Evolutionary conservation across 169 alveolate genomes (phyloP), one percentile per base, ranked within the genome.

Genomic region (Cryptosporidium baileyi): DNA sequence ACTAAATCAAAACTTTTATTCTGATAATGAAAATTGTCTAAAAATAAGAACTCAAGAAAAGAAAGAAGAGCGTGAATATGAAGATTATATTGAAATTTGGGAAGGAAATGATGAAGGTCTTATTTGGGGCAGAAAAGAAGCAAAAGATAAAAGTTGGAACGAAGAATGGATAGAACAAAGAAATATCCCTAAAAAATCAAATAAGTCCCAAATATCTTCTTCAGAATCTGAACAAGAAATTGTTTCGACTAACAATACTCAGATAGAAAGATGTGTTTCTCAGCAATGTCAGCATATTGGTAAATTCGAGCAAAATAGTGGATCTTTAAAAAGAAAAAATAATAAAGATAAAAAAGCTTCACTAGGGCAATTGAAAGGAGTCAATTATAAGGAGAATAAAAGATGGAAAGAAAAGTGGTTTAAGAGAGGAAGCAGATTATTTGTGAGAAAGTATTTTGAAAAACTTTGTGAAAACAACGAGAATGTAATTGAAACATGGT

Each of bases 321-420:
- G 54, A 24, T n/a, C 26, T 1, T 6, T n/a, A 22, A 15, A 17
- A 17, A n/a, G 24, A 28, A 32, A 19, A 19, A 45, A 38, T 36
- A 57, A 34, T 36, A n/a, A n/a, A n/a, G n/a, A 13, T 2, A 19
- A 65, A 6, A 74, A 17, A 19, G 67, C 85, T 13, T 74, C 85
- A 5, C 43, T 74, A 15, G 85, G 85, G 8, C 85, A 74, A 22
- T 38, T 74, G 38, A 52, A 24, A 6, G 85, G 85, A 4, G 26
- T 74, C n/a, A 60, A 74, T 51, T 74, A 74, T 54, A 74, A 2
- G 26, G 40, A 74, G 26, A 51, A 74, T 19, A 52, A 47, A 11
- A 74, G 85, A 74, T 74, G 85, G 85, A 74, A 30, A 22, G 85
- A 74, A 11, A 74, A 74, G n/a, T 74, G 85, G 85, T 74, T 74